Evolutionary conservation across 495 filamentous ascomycete genomes (phyloP).

Genomic region (Beverwykella pulmonaria): DNA sequence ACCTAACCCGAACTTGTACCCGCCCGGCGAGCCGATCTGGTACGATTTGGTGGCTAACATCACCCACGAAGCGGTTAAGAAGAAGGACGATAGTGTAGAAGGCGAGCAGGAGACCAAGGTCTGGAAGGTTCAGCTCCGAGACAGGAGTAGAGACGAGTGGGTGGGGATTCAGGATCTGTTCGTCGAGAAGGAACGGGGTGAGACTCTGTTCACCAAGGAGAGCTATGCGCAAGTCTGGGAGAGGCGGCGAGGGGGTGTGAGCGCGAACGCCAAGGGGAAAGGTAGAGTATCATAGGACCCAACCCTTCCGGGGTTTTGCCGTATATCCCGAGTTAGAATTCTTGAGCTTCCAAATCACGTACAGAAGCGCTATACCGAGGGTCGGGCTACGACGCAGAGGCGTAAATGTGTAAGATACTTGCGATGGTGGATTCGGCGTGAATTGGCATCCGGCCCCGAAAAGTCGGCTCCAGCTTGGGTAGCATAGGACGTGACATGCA

Average conservation of each 20-base stretch:
- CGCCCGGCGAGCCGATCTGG: constrained; percentile 80
- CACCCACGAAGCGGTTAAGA: constrained; percentile 83
- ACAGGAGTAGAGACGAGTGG: constrained; percentile 75
- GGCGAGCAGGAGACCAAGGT: constrained; percentile 83
- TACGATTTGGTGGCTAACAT: constrained; percentile 98
- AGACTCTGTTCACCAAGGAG: constrained; percentile 89
- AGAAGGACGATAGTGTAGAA: constrained; percentile 71
- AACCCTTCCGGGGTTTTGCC: background rate
- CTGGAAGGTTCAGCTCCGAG: constrained; percentile 67
- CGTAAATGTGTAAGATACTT: background rate
- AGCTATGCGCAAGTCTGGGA: constrained; percentile 98
- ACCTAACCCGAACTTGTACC: constrained; percentile 63
- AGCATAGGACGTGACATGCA: background rate
- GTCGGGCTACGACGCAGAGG: background rate
- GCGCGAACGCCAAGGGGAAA: constrained; percentile 14
- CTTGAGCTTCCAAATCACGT: background rate
- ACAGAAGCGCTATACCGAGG: background rate
- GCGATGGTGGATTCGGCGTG: background rate
- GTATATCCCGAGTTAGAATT: background rate
- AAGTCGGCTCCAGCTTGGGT: background rate
- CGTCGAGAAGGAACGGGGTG: constrained; percentile 80
- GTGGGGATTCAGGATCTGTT: constrained; percentile 91
- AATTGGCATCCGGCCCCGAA: background rate
- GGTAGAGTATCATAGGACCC: background rate
- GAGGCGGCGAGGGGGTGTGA: constrained; percentile 57